phyloP scores from a whole-genome alignment of 2,329 filamentous ascomycete species.

The Lojkania enalia region DNA sequence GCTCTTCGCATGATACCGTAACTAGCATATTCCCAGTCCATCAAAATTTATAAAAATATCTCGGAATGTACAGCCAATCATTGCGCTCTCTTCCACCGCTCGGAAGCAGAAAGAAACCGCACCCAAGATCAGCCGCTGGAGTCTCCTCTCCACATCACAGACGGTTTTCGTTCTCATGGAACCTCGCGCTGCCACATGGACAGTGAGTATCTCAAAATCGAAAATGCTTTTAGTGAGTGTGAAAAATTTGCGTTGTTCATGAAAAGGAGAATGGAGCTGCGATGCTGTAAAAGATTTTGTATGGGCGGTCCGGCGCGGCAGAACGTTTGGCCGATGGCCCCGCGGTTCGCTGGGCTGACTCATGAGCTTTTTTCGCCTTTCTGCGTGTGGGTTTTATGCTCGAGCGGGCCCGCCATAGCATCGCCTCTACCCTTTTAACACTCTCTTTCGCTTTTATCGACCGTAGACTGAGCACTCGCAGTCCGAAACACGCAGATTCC shows the following conservation, averaged over 20 bases:
- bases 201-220: slow-evolving; percentile 52
- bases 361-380: slow-evolving; percentile 39
- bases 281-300: slow-evolving; percentile 32
- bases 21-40: neutral
- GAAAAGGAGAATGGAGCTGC: slow-evolving; percentile 47
- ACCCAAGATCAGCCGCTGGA: slow-evolving; percentile 58
- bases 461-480: neutral
- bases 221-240: slow-evolving; percentile 63
- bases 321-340: slow-evolving; percentile 28
- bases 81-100: slow-evolving; percentile 60
- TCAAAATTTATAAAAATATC: neutral
- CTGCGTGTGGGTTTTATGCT: slow-evolving; percentile 31
- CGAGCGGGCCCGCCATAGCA: slow-evolving; percentile 16
- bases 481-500: neutral
- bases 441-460: neutral
- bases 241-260: slow-evolving; percentile 61
- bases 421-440: slow-evolving; percentile 11
- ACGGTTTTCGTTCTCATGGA: slow-evolving; percentile 64
- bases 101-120: slow-evolving; percentile 56
- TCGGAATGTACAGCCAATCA: slow-evolving; percentile 59
- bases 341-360: slow-evolving; percentile 32
- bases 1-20: neutral
- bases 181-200: slow-evolving; percentile 43
- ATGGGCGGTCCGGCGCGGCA: slow-evolving; percentile 1
- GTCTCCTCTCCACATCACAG: slow-evolving; percentile 59